These are phyloP conservation scores for Aspergillus brunneoviolaceus DNA, from an alignment of 2,329 filamentous ascomycete genomes.

Conservation along the genomic window DNA sequence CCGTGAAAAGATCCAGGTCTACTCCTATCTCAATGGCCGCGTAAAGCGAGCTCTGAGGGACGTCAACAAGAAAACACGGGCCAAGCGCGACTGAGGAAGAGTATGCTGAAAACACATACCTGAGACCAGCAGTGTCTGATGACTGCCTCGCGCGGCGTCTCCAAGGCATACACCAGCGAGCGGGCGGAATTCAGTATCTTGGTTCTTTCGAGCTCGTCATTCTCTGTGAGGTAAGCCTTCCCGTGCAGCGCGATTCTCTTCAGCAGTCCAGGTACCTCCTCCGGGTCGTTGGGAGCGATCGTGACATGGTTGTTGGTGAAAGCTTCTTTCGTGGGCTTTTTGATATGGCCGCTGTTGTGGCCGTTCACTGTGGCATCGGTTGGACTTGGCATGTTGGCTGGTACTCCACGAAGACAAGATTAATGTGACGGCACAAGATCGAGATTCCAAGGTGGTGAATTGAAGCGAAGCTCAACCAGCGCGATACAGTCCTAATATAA, in stretches of 20 bases:
- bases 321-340: not conserved
- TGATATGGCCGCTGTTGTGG: not conserved
- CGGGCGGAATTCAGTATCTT: conserved; percentile 20
- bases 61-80: too few relatives aligned
- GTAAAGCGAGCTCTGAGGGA: conserved; percentile 13
- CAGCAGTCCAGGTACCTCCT: conserved; percentile 14
- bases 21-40: conserved; percentile 26
- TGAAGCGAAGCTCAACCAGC: too few relatives aligned
- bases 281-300: conserved; percentile 14
- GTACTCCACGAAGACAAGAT: not conserved
- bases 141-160: conserved; percentile 52
- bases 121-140: conserved; percentile 50
- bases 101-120: conserved; percentile 13
- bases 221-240: conserved; percentile 1
- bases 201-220: conserved; percentile 13
- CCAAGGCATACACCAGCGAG: conserved; percentile 29
- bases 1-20: conserved; percentile 24
- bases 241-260: conserved; percentile 13
- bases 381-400: not conserved
- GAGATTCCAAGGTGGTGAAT: not conserved
- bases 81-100: too few relatives aligned
- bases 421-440: not conserved
- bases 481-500: not conserved
- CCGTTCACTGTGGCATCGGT: not conserved
- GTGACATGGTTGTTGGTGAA: conserved; percentile 14